Conservation (phyloP, 2,329 filamentous ascomycete species). For the Sporothrix pseudoabietina region DNA sequence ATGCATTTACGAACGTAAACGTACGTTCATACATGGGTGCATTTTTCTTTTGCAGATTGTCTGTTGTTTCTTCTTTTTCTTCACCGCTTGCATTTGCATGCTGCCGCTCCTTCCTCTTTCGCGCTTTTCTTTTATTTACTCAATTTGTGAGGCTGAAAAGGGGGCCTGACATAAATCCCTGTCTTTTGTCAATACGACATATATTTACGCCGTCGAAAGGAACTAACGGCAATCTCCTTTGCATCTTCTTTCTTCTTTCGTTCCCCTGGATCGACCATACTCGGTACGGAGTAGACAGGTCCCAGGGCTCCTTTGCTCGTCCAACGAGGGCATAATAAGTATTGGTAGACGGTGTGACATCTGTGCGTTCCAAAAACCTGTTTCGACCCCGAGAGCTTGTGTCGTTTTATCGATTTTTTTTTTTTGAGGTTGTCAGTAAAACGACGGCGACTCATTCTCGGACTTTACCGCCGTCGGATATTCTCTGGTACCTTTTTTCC, state of each 20-base stretch:
- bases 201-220: neutral
- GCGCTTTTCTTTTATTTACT: neutral
- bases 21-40: neutral
- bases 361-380: neutral
- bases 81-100: neutral
- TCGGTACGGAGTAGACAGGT: neutral
- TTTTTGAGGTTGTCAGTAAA: too few relatives aligned
- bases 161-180: neutral
- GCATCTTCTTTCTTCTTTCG: neutral
- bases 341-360: neutral
- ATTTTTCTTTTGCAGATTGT: neutral
- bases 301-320: neutral
- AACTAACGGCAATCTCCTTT: slow-evolving; percentile 5
- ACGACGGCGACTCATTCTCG: too few relatives aligned
- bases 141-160: neutral
- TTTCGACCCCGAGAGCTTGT: neutral
- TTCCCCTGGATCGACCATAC: neutral
- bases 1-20: neutral
- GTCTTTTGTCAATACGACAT: neutral
- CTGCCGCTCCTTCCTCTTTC: neutral
- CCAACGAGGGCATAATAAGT: neutral
- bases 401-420: neutral
- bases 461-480: too few relatives aligned
- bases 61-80: neutral
- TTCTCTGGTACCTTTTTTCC: too few relatives aligned